These are phyloP conservation scores for Solanum okadae DNA, from an alignment of 257 asterid species.

Conservation along the genomic window DNA sequence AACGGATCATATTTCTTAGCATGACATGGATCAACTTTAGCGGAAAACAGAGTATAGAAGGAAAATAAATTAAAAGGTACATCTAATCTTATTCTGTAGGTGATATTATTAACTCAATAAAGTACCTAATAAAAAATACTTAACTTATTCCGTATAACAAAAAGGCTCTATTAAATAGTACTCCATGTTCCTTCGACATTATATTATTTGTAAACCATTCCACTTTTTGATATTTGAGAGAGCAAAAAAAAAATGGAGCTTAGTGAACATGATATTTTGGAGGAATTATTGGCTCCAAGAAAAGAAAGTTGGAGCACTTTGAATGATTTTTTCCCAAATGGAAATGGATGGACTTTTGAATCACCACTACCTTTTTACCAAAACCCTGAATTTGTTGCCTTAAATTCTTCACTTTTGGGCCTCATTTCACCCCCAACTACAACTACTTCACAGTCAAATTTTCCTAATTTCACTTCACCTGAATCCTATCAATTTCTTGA, in stretches of 20 bases:
- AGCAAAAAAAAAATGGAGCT: conserved; percentile 38
- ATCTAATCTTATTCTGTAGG: conserved; percentile 18
- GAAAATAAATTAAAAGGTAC: neutral
- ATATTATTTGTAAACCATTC: neutral
- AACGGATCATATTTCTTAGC: neutral
- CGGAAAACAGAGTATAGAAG: neutral
- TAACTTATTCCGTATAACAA: no score
- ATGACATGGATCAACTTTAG: neutral
- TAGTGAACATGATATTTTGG: conserved; percentile 31
- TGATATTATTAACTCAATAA: conserved; percentile 13
- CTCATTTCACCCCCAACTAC: conserved; percentile 23
- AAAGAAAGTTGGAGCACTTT: conserved; percentile 33
- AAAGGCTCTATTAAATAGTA: neutral
- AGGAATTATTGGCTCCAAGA: conserved; percentile 44
- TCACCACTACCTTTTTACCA: conserved; percentile 16
- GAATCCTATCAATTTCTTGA: conserved; percentile 50
- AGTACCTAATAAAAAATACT: neutral
- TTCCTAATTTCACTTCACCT: conserved; percentile 15
- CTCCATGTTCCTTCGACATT: conserved; percentile 2
- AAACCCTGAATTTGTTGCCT: conserved; percentile 26
- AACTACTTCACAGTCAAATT: neutral
- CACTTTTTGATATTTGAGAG: neutral
- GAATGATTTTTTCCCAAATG: conserved; percentile 26
- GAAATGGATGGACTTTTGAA: conserved; percentile 27
- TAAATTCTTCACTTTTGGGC: conserved; percentile 37